Conservation (phyloP, 371 early-diverging fungal species). For the Paraphysoderma sedebokerense region DNA sequence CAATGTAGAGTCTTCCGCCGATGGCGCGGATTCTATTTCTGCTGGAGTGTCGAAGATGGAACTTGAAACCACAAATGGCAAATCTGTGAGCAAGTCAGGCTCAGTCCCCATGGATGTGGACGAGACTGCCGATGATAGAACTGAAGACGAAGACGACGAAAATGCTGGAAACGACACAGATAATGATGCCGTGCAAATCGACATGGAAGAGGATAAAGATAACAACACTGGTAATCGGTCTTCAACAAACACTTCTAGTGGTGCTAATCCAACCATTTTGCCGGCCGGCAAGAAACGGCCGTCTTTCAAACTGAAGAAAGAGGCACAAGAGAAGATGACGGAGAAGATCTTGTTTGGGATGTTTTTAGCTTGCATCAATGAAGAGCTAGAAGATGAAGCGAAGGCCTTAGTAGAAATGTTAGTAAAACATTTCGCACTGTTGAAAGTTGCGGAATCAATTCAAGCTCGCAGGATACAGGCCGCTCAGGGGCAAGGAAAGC, state of each 20-base stretch:
- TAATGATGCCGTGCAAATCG: constrained; percentile 1
- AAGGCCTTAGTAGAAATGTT: constrained; percentile 43
- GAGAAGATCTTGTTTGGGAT: constrained; percentile 40
- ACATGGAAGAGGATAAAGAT: constrained; percentile 17
- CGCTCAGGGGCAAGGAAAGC: no score
- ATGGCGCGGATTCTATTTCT: no score
- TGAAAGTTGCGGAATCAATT: constrained; percentile 48
- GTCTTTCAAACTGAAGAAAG: neutral
- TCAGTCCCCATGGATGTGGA: no score
- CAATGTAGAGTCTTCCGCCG: no score
- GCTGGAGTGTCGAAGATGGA: no score
- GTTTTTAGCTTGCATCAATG: constrained; percentile 43
- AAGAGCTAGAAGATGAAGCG: constrained; percentile 44
- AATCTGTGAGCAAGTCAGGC: no score
- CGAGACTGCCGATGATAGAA: no score
- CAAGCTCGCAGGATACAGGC: no score
- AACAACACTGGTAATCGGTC: constrained; percentile 10
- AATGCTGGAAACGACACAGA: no score
- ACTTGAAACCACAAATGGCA: no score
- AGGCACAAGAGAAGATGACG: constrained; percentile 48
- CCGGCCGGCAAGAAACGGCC: neutral
- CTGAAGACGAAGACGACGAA: no score
- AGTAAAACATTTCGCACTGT: constrained; percentile 53
- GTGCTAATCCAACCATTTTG: constrained; percentile 6
- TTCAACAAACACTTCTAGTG: constrained; percentile 7